These are phyloP conservation scores for Alternaria gaisen DNA, from an alignment of 2,329 filamentous ascomycete genomes.

Conservation along the genomic window DNA sequence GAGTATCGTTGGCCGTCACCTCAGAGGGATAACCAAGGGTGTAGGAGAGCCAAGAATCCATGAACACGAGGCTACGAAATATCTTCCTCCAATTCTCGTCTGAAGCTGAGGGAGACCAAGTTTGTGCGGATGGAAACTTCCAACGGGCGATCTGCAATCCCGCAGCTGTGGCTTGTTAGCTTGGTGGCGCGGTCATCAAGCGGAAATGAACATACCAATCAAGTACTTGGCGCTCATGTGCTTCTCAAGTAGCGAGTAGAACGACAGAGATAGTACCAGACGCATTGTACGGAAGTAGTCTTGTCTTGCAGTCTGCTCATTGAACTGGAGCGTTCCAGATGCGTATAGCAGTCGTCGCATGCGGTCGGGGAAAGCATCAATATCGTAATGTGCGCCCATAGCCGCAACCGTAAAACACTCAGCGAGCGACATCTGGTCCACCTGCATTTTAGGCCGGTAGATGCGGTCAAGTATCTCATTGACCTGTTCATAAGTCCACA, in stretches of 20 bases:
- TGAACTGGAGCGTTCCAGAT: constrained; percentile 46
- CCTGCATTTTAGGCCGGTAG: constrained; percentile 37
- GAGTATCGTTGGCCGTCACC: constrained; percentile 38
- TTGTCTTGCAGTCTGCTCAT: constrained; percentile 40
- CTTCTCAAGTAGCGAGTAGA: constrained; percentile 50
- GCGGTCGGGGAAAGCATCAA: constrained; percentile 45
- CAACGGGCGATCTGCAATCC: constrained; percentile 49
- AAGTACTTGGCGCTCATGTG: constrained; percentile 51
- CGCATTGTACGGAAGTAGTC: constrained; percentile 49
- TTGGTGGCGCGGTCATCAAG: neutral
- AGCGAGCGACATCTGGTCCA: constrained; percentile 46
- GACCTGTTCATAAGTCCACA: constrained; percentile 44
- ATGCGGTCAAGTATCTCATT: constrained; percentile 48
- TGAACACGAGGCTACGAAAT: constrained; percentile 49
- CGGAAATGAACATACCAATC: constrained; percentile 37
- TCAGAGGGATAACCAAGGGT: constrained; percentile 49
- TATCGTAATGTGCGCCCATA: constrained; percentile 50
- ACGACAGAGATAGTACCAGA: constrained; percentile 46
- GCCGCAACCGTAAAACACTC: constrained; percentile 50
- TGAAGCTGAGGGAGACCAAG: neutral
- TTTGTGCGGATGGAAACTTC: constrained; percentile 32
- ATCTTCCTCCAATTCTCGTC: constrained; percentile 40
- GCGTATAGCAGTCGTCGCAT: constrained; percentile 44
- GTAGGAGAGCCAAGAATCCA: constrained; percentile 52
- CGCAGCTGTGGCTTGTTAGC: constrained; percentile 37